These are phyloP conservation scores for Myrmaecium sp. DNA, from an alignment of 2,329 filamentous ascomycete species.

Conservation along the genomic window DNA sequence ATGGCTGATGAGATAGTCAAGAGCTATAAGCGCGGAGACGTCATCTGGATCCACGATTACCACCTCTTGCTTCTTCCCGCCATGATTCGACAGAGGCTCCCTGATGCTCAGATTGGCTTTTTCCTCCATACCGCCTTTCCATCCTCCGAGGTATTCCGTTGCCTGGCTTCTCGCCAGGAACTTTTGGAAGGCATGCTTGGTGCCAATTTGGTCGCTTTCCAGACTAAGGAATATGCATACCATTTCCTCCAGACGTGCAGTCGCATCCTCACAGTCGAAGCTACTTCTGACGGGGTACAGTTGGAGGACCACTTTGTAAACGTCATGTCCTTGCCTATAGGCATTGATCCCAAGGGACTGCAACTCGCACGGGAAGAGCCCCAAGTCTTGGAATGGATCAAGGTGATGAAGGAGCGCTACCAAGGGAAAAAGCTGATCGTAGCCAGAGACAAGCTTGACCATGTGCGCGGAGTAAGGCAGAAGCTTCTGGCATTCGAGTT, in stretches of 20 bases:
- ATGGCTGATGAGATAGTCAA: conserved; percentile 83
- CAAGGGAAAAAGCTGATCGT: conserved; percentile 81
- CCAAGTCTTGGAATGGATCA: conserved; percentile 63
- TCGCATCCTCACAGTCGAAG: conserved; percentile 76
- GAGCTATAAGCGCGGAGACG: conserved; percentile 85
- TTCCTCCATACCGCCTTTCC: conserved; percentile 93
- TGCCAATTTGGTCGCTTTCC: conserved; percentile 82
- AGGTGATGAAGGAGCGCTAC: conserved; percentile 68
- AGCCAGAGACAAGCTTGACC: conserved; percentile 83
- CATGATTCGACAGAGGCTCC: conserved; percentile 79
- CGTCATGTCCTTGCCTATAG: conserved; percentile 70
- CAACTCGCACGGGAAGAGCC: conserved; percentile 51
- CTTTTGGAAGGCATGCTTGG: conserved; percentile 85
- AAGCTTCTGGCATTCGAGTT: conserved; percentile 86
- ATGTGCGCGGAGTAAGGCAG: conserved; percentile 79
- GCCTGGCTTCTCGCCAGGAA: conserved; percentile 70
- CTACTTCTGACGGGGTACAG: conserved; percentile 72
- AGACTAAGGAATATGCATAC: conserved; percentile 80
- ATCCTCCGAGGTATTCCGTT: conserved; percentile 90
- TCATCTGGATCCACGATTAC: conserved; percentile 93
- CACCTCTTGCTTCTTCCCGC: conserved; percentile 75
- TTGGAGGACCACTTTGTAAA: conserved; percentile 88
- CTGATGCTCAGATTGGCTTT: conserved; percentile 89
- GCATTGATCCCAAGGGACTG: conserved; percentile 70
- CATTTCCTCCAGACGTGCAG: conserved; percentile 96